Percentiles rank a stretch among this genome's conserved stretches.
phyloP scores from a whole-genome alignment of 495 filamentous ascomycete species.

The Lindgomyces ingoldianus region DNA sequence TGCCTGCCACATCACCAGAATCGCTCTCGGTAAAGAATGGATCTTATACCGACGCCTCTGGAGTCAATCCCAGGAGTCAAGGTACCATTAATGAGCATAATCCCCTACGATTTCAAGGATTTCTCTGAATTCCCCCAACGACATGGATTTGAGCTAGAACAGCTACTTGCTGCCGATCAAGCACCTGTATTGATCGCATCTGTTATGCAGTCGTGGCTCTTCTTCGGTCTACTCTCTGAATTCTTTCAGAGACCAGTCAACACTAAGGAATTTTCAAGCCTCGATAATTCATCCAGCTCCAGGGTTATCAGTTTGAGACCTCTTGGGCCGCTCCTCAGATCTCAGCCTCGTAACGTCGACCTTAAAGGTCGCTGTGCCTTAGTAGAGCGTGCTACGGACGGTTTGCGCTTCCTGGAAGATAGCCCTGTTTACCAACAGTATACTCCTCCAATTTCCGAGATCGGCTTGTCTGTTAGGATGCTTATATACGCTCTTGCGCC shows the following conservation, averaged over 20 bases:
- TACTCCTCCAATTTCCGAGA: not conserved
- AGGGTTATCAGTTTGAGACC: not conserved
- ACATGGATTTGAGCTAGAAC: not conserved
- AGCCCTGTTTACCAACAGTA: not conserved
- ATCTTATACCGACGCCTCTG: not conserved
- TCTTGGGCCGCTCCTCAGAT: too few relatives aligned
- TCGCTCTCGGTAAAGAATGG: too few relatives aligned
- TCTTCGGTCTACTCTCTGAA: not conserved
- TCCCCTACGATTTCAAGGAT: conserved; percentile 8
- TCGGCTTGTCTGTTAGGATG: not conserved
- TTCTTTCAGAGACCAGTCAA: not conserved
- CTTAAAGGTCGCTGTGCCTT: too few relatives aligned
- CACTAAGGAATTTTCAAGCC: not conserved
- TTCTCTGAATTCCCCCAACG: not conserved
- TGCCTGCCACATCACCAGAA: too few relatives aligned
- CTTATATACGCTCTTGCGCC: not conserved
- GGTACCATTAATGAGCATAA: not conserved
- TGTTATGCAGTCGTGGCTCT: not conserved
- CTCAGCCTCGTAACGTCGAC: too few relatives aligned
- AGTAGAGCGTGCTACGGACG: too few relatives aligned
- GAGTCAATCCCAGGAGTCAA: not conserved
- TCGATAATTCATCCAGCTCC: not conserved
- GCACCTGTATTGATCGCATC: not conserved
- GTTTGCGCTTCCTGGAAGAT: not conserved
- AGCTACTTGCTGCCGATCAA: not conserved